Conservation (phyloP, 495 filamentous ascomycete species). For the Haplographium delicatum region DNA sequence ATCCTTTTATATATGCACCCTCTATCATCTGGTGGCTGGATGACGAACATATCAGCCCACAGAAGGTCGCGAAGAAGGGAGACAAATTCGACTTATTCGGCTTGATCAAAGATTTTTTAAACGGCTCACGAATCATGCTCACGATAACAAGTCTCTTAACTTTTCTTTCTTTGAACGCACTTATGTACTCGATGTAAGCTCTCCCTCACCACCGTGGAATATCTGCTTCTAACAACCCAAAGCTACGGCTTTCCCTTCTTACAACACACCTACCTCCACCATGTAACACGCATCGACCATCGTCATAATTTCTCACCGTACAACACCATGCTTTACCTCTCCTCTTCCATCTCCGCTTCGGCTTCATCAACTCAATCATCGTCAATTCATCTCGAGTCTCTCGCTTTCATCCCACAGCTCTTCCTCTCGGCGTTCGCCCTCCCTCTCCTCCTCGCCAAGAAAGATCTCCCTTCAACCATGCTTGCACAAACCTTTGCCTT, state of each 20-base stretch:
- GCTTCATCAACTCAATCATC: slow-evolving; percentile 24
- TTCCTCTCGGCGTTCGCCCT: slow-evolving; percentile 69
- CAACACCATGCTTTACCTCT: slow-evolving; percentile 84
- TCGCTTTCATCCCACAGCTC: slow-evolving; percentile 87
- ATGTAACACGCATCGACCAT: slow-evolving; percentile 89
- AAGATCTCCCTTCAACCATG: slow-evolving; percentile 77
- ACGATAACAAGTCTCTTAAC: slow-evolving; percentile 59
- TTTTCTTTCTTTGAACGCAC: slow-evolving; percentile 63
- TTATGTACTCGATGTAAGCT: slow-evolving; percentile 70
- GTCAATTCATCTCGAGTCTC: slow-evolving; percentile 60
- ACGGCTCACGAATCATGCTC: slow-evolving; percentile 53
- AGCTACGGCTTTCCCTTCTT: slow-evolving; percentile 73
- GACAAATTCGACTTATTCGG: slow-evolving; percentile 14
- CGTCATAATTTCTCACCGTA: slow-evolving; percentile 98
- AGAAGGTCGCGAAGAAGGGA: background rate
- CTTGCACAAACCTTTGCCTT: slow-evolving; percentile 99
- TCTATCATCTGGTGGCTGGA: slow-evolving; percentile 89
- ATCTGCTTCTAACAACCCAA: slow-evolving; percentile 10
- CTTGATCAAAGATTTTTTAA: slow-evolving; percentile 50
- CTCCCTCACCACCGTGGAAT: background rate
- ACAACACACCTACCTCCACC: slow-evolving; percentile 85
- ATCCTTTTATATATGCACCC: slow-evolving; percentile 89
- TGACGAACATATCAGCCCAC: slow-evolving; percentile 32
- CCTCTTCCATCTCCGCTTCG: slow-evolving; percentile 70
- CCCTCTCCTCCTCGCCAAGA: slow-evolving; percentile 76